These are phyloP conservation scores for Nematocida parisii DNA, from an alignment of 371 early-diverging fungal genomes.

Conservation along the genomic window DNA sequence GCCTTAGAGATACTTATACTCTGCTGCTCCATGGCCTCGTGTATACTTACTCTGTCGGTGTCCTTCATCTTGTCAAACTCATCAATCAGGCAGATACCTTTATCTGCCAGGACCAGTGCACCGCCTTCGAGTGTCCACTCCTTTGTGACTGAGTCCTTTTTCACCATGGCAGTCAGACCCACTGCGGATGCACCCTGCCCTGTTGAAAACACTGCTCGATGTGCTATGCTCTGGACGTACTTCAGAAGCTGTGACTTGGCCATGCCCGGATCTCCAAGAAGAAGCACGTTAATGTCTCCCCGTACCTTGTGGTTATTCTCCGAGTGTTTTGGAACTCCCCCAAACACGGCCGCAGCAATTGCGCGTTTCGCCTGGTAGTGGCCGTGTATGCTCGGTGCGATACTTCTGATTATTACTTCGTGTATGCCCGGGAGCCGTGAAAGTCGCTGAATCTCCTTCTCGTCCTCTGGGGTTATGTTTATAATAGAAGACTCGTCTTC, in stretches of 20 bases:
- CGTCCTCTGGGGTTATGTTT: conserved; percentile 84
- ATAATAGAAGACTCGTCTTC: conserved; percentile 80
- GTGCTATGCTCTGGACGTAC: conserved; percentile 86
- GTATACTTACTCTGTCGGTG: conserved; percentile 83
- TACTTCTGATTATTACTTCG: conserved; percentile 81
- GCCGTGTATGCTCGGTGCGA: conserved; percentile 98
- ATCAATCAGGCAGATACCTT: conserved; percentile 92
- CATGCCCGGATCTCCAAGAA: conserved; percentile 97
- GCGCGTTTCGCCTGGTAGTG: conserved; percentile 92
- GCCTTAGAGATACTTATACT: conserved; percentile 94
- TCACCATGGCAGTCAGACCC: conserved; percentile 95
- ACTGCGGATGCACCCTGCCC: conserved; percentile 98
- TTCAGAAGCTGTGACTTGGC: conserved; percentile 98
- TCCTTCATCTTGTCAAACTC: conserved; percentile 99
- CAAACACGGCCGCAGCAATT: conserved; percentile 87
- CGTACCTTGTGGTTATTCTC: conserved; percentile 77
- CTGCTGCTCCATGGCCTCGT: conserved; percentile 99
- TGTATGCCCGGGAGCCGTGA: conserved; percentile 78
- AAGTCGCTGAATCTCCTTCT: conserved; percentile 76
- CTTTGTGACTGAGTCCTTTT: conserved; percentile 86
- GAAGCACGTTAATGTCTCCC: conserved; percentile 95
- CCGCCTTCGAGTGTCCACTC: conserved; percentile 99
- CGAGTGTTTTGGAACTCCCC: conserved; percentile 87
- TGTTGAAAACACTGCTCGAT: conserved; percentile 91
- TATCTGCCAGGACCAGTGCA: conserved; percentile 93